phyloP scores from a whole-genome alignment of 768 basidiomycete genomes.

The Porpolomopsis calyptriformis region DNA sequence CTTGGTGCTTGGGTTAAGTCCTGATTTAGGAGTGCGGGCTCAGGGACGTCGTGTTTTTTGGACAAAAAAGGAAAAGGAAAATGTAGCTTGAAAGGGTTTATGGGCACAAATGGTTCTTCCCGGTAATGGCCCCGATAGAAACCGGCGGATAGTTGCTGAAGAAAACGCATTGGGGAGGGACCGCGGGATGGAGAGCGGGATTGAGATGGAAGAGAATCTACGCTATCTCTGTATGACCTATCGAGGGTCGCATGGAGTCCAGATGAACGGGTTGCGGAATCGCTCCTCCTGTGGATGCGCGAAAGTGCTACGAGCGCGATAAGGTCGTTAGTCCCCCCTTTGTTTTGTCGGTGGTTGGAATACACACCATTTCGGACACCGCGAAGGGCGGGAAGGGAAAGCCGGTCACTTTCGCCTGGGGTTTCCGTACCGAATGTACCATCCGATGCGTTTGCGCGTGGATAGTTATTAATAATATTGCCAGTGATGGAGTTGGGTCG shows the following conservation, averaged over 20 bases:
- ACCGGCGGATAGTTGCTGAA: constrained; percentile 42
- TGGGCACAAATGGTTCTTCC: constrained; percentile 46
- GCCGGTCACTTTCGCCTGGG: constrained; percentile 44
- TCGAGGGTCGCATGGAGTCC: constrained; percentile 19
- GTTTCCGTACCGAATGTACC: constrained; percentile 32
- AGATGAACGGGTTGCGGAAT: constrained; percentile 25
- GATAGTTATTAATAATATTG: constrained; percentile 11
- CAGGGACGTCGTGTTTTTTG: background rate
- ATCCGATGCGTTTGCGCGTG: constrained; percentile 23
- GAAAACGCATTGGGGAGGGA: constrained; percentile 48
- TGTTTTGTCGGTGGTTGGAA: background rate
- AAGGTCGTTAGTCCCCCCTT: background rate
- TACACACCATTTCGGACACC: constrained; percentile 31
- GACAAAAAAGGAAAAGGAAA: constrained; percentile 9
- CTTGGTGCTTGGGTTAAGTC: background rate
- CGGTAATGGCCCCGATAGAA: constrained; percentile 36
- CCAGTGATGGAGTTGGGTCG: constrained; percentile 13
- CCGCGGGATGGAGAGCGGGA: constrained; percentile 44
- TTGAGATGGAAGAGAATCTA: constrained; percentile 26
- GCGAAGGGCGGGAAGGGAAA: constrained; percentile 28
- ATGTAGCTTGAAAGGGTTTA: constrained; percentile 33
- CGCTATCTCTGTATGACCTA: constrained; percentile 8
- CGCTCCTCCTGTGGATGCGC: constrained; percentile 23
- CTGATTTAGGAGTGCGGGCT: too few relatives aligned
- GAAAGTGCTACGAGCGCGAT: constrained; percentile 18